phyloP scores from a whole-genome alignment of 176 grass and related monocot genomes.

The Oryza longistaminata region DNA sequence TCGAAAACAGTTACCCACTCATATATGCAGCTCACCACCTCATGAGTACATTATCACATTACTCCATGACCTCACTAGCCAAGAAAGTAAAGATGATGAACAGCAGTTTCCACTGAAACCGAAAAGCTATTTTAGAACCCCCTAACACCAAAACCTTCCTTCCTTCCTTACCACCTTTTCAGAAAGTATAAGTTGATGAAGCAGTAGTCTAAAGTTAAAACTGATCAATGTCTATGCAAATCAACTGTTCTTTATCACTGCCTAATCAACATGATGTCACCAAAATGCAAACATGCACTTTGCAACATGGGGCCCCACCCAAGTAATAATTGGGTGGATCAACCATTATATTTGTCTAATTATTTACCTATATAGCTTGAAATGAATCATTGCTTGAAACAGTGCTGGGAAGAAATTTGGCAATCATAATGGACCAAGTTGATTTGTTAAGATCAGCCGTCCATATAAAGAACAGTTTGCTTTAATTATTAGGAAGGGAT shows the following conservation, averaged over 20 bases:
- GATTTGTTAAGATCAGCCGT: constrained; percentile 16
- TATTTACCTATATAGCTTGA: neutral
- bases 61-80: neutral
- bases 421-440: neutral
- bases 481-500: neutral
- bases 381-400: constrained; percentile 21
- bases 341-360: neutral
- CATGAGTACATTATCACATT: neutral
- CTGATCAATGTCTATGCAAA: constrained; percentile 6
- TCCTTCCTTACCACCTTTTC: neutral
- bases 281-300: constrained; percentile 3
- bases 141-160: neutral
- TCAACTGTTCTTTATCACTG: constrained; percentile 4
- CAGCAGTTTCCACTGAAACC: neutral
- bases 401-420: neutral
- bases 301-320: neutral
- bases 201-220: constrained; percentile 20
- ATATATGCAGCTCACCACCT: neutral
- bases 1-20: neutral
- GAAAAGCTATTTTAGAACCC: neutral
- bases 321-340: constrained; percentile 28
- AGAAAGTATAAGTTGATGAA: constrained; percentile 23
- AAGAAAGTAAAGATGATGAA: neutral
- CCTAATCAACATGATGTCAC: constrained; percentile 38
- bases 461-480: neutral